phyloP scores from a whole-genome alignment of 768 basidiomycete species.

The Leucogyrophana mollusca region DNA sequence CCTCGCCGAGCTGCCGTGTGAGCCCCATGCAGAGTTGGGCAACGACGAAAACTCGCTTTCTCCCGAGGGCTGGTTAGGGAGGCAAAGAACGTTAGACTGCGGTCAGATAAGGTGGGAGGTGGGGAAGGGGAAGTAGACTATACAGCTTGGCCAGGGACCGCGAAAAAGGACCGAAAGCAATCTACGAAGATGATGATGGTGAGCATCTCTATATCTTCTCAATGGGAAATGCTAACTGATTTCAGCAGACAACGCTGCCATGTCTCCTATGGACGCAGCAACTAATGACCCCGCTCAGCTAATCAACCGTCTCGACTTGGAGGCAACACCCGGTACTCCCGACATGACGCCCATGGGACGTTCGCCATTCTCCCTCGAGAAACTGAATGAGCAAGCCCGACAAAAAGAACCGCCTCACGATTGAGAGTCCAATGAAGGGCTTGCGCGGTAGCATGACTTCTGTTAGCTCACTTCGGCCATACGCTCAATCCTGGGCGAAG shows the following conservation, averaged over 20 bases:
- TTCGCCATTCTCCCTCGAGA: conserved; percentile 16
- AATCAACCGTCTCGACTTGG: conserved; percentile 75
- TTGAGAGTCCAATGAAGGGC: conserved; percentile 37
- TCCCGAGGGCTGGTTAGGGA: too few species aligned
- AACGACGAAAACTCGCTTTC: too few species aligned
- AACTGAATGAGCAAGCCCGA: conserved; percentile 27
- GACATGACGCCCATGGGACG: conserved; percentile 43
- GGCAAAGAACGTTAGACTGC: too few species aligned
- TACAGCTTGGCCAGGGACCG: too few species aligned
- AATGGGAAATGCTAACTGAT: background rate
- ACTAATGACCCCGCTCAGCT: conserved; percentile 78
- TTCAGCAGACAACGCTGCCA: conserved; percentile 41
- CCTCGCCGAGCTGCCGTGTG: too few species aligned
- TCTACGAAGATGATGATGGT: conserved; percentile 52
- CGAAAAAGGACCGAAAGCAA: conserved; percentile 50
- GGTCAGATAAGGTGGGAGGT: too few species aligned
- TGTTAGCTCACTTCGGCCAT: conserved; percentile 49
- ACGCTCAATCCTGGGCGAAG: conserved; percentile 34
- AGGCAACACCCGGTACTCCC: conserved; percentile 67
- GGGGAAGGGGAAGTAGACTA: too few species aligned
- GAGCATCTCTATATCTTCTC: too few species aligned
- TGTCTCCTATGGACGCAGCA: conserved; percentile 74
- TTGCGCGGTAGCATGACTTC: conserved; percentile 39
- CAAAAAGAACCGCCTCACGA: conserved; percentile 25
- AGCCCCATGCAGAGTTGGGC: too few species aligned